Evolutionary conservation across 805 yeast species (phyloP).

Genomic region (Saturnispora galanensis): DNA sequence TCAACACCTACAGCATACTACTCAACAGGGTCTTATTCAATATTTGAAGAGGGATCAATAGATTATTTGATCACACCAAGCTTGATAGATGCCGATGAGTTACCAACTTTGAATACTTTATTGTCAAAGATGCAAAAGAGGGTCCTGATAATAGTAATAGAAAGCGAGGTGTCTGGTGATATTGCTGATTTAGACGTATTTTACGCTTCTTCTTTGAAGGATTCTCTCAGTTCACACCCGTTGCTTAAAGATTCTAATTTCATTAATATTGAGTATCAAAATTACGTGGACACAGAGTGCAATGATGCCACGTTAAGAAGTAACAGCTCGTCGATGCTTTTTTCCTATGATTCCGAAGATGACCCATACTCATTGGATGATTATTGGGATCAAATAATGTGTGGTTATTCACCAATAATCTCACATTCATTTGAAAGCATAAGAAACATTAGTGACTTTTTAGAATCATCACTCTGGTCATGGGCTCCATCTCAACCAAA

Average conservation of each 20-base stretch:
- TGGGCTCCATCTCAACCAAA: constrained; percentile 59
- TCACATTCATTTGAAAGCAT: constrained; percentile 26
- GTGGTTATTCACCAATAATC: constrained; percentile 65
- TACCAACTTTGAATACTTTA: constrained; percentile 17
- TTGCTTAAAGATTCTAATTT: not conserved
- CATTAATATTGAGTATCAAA: constrained; percentile 1
- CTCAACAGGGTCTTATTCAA: constrained; percentile 5
- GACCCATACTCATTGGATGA: constrained; percentile 31
- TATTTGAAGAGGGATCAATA: constrained; percentile 5
- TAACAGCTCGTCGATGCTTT: constrained; percentile 9
- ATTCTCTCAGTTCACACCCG: not conserved
- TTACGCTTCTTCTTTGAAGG: constrained; percentile 2
- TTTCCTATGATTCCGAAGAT: constrained; percentile 29
- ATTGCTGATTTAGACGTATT: constrained; percentile 5
- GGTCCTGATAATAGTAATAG: constrained; percentile 28
- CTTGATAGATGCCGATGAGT: not conserved
- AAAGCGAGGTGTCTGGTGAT: constrained; percentile 15
- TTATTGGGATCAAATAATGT: constrained; percentile 31
- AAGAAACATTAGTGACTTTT: constrained; percentile 23
- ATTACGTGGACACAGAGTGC: not conserved
- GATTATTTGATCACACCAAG: constrained; percentile 6
- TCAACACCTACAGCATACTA: not conserved
- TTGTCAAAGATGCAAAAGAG: constrained; percentile 28
- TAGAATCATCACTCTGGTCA: constrained; percentile 50
- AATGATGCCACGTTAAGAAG: not conserved